Conservation (phyloP, 2,329 filamentous ascomycete genomes). For the Coniochaeta ligniaria region DNA sequence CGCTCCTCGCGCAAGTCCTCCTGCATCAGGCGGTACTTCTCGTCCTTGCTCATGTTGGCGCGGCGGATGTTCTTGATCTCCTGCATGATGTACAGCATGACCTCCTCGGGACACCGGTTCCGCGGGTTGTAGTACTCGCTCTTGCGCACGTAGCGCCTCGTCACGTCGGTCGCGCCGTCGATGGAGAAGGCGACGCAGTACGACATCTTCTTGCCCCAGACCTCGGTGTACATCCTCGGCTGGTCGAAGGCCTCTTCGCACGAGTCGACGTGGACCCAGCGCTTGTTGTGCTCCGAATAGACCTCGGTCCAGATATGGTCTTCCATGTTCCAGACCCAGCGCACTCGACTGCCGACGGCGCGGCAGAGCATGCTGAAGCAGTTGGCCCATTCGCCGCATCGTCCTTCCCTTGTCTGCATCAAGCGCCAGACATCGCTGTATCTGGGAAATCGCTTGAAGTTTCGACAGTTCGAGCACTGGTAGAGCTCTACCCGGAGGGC, state of each 20-base stretch:
- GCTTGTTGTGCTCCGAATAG: conserved; percentile 85
- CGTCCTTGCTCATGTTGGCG: conserved; percentile 76
- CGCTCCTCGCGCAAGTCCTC: conserved; percentile 71
- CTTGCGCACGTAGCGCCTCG: conserved; percentile 64
- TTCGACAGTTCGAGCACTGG: conserved; percentile 75
- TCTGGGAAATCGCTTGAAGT: conserved; percentile 83
- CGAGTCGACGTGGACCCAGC: conserved; percentile 95
- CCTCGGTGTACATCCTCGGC: conserved; percentile 84
- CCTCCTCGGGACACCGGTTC: conserved; percentile 77
- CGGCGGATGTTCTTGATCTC: conserved; percentile 84
- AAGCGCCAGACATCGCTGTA: conserved; percentile 94
- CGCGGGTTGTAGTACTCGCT: conserved; percentile 66
- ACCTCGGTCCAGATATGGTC: conserved; percentile 98
- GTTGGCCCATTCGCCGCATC: conserved; percentile 94
- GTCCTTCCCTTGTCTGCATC: conserved; percentile 76
- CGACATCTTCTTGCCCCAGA: conserved; percentile 93
- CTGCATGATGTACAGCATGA: conserved; percentile 82
- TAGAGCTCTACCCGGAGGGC: conserved; percentile 87
- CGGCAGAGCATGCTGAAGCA: conserved; percentile 98
- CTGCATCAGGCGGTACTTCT: conserved; percentile 73
- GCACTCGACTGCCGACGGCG: conserved; percentile 80
- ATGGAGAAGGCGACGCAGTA: conserved; percentile 97
- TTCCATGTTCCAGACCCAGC: conserved; percentile 98
- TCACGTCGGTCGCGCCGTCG: conserved; percentile 67
- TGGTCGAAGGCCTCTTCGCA: conserved; percentile 96